Conservation (phyloP, 2,329 filamentous ascomycete genomes). For the Colletotrichum coccodes region DNA sequence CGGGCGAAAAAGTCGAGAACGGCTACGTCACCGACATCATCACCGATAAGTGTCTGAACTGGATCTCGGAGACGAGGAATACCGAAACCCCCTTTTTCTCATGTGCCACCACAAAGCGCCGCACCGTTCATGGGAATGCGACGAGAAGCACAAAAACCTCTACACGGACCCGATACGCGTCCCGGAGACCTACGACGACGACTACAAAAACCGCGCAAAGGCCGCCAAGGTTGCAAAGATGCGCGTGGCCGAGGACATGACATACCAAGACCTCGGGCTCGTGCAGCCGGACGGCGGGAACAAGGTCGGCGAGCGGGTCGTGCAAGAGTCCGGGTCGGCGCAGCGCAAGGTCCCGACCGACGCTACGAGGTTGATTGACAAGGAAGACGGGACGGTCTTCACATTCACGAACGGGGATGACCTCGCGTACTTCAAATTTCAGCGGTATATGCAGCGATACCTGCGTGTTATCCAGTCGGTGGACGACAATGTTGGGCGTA, state of each 20-base stretch:
- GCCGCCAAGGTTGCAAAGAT: slow-evolving; percentile 62
- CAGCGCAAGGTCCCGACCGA: slow-evolving; percentile 41
- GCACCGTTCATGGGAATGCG: slow-evolving; percentile 62
- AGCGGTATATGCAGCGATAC: slow-evolving; percentile 66
- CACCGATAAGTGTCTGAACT: slow-evolving; percentile 58
- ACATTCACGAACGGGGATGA: slow-evolving; percentile 52
- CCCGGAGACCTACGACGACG: slow-evolving; percentile 62
- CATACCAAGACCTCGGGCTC: slow-evolving; percentile 57
- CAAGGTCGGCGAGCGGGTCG: slow-evolving; percentile 47
- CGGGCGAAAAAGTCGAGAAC: slow-evolving; percentile 41
- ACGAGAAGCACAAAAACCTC: slow-evolving; percentile 57
- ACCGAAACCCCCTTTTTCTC: slow-evolving; percentile 59
- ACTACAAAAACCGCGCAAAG: slow-evolving; percentile 63
- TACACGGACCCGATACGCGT: slow-evolving; percentile 57
- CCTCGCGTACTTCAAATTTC: slow-evolving; percentile 64
- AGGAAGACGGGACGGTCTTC: slow-evolving; percentile 56
- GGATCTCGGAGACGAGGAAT: slow-evolving; percentile 44
- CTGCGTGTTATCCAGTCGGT: slow-evolving; percentile 62
- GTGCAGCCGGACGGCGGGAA: slow-evolving; percentile 60
- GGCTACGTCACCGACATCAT: slow-evolving; percentile 65
- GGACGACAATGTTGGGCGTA: slow-evolving; percentile 61
- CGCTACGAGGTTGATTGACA: slow-evolving; percentile 50
- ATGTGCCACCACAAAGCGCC: slow-evolving; percentile 69
- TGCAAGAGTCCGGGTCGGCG: slow-evolving; percentile 38
- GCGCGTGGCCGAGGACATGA: slow-evolving; percentile 60